These are phyloP conservation scores for Dryas integrifolia DNA, from an alignment of 331 rosid genomes.

Conservation along the genomic window DNA sequence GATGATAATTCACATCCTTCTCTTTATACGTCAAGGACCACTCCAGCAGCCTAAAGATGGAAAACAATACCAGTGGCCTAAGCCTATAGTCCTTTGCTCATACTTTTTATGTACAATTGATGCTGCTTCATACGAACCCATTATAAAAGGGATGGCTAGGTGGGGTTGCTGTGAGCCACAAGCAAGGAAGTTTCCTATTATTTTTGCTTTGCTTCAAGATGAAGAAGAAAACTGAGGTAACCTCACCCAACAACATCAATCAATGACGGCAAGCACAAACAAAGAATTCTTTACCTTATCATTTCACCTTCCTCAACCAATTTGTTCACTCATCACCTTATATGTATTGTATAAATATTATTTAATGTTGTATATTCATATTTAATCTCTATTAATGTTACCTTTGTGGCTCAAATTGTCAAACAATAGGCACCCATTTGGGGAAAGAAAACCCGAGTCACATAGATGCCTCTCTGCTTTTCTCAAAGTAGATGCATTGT, in stretches of 20 bases:
- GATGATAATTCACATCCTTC: no score
- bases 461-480: no score
- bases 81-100: neutral
- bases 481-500: no score
- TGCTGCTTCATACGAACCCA: neutral
- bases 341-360: neutral
- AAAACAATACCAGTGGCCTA: no score
- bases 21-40: no score
- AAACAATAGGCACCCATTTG: no score
- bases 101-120: neutral
- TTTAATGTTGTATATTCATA: neutral
- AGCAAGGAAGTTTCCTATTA: neutral
- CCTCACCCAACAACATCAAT: constrained; percentile 20
- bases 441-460: no score
- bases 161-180: constrained; percentile 4
- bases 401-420: neutral
- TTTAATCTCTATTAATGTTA: neutral
- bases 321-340: neutral
- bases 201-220: neutral
- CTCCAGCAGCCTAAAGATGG: no score
- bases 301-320: constrained; percentile 3
- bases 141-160: neutral
- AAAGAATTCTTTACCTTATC: constrained; percentile 1
- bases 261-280: neutral
- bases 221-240: constrained; percentile 5